Evolutionary conservation across 2,329 filamentous ascomycete species (phyloP), one percentile per base, ranked within the genome.

Genomic region (Fusarium azukiicola): DNA sequence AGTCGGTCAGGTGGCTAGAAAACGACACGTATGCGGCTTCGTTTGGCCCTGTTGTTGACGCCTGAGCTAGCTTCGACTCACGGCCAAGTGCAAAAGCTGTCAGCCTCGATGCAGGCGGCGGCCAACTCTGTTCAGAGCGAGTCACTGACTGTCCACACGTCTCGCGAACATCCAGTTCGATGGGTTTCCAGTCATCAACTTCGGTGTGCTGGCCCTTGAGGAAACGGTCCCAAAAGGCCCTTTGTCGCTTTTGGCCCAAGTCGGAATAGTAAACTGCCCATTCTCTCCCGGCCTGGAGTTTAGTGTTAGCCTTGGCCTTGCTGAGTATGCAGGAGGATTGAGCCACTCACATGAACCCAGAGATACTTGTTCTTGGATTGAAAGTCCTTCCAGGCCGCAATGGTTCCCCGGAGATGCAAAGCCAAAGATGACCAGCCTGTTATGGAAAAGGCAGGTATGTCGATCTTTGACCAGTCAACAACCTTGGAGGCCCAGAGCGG

Each of bases 401-500:
- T 61, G 32, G 56, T 61, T n/a, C 56, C 56, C 13, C 56, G 56
- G 16, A 61, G 36, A 61, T 61, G 56, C 32, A 61, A 36, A 11
- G 16, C 56, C 21, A 61, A 23, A n/a, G 56, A 61, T n/a, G 56
- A 61, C 56, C 56, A 61, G 17, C 56, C 56, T 40, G 56, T 61
- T 17, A 61, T 21, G 19, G 56, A 38, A 40, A 61, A 61, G 38
- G 36, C 38, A 61, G 56, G 56, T n/a, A 61, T 40, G 10, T 61
- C 36, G 19, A 61, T 61, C 12, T 38, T 32, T 14, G 27, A 38
- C 56, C 56, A 61, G 38, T 61, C 56, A 12, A 42, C 56, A 44
- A 61, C 56, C 38, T 61, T 61, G 17, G 56, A 61, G 17, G 32
- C 27, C 56, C 56, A 61, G 38, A 38, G 38, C 21, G 32, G 27